These are phyloP conservation scores for Stagonosporopsis cucurbitacearum DNA, from an alignment of 2,329 filamentous ascomycete genomes.

Conservation along the genomic window DNA sequence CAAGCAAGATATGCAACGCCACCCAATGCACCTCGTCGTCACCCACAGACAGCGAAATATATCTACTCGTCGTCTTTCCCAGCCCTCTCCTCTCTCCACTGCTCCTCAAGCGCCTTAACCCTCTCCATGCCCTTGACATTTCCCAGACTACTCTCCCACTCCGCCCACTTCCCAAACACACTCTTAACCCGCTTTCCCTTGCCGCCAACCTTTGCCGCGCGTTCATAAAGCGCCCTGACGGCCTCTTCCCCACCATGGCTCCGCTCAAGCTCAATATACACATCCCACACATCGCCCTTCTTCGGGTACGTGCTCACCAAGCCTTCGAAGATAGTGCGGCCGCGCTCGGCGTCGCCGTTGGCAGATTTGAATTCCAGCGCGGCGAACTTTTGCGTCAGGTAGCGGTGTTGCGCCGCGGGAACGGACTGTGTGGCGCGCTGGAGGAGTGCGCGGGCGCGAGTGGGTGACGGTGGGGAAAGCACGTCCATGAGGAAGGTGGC, in stretches of 20 bases:
- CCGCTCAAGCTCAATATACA: constrained; percentile 83
- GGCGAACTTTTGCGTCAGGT: constrained; percentile 85
- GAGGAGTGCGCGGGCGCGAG: constrained; percentile 78
- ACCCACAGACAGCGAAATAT: neutral
- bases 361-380: constrained; percentile 87
- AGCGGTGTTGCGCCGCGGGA: constrained; percentile 70
- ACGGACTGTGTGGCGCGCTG: constrained; percentile 85
- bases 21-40: constrained; percentile 6
- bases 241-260: constrained; percentile 63
- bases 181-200: constrained; percentile 84
- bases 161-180: constrained; percentile 91
- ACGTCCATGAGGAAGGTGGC: constrained; percentile 88
- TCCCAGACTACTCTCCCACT: constrained; percentile 79
- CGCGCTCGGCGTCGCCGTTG: constrained; percentile 85
- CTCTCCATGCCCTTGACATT: constrained; percentile 72
- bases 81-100: constrained; percentile 65
- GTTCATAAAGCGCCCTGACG: constrained; percentile 81
- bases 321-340: constrained; percentile 92
- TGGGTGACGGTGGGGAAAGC: constrained; percentile 71
- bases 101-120: constrained; percentile 72
- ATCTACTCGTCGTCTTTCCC: constrained; percentile 23
- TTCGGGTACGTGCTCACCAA: constrained; percentile 85
- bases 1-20: constrained; percentile 13
- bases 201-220: constrained; percentile 68
- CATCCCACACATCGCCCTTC: constrained; percentile 90